Base-by-base conservation (phyloP, 768 basidiomycete genomes). In the Kwoniella sp. region DNA sequence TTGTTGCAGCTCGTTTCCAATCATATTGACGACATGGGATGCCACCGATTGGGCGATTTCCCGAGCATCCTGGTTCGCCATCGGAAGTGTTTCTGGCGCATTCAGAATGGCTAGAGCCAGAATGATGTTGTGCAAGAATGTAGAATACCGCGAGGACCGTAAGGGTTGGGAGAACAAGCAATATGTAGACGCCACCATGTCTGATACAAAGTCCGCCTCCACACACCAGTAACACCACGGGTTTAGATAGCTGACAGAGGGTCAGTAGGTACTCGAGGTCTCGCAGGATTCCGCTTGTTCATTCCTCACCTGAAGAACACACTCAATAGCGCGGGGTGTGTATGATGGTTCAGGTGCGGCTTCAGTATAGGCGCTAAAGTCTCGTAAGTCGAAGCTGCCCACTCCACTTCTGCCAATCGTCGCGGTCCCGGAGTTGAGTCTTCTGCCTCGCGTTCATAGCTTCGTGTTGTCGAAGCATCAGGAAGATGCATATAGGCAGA, bases 81-180 rank as follows among this genome's bases (percentile, higher is more conserved):
- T 19, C 27, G 49, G 22, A 17, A 50, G 55, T 4, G 22, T 19
- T 9, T 57, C 55, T 24, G 30, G 24, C 9, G 30, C 30, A 10
- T 57, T 33, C 7, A 57, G 12, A 17, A 33, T 25, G 22, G 55
- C 49, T 12, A 50, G 19, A 50, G 59, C 47, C 15, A 60, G 59
- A 26, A 60, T 53, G 50, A 48, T 48, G 36, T 60, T 60, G 59
- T 60, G 59, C 25, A 60, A 26, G 8, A 60, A 48, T 7, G 59
- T 50, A 19, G 47, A 50, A 36, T 60, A 60, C 17, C 52, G 13
- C 4, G 59, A 49, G 17, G 59, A 52, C 6, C 59, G 50, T 50
- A 25, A 15, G 6, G 37, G 33, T 3, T 29, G 24, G 12, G 49
- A 25, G 19, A 21, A 25, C 21, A 50, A 17, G 21, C 27, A 50